phyloP scores from a whole-genome alignment of 1,139 yeast species.

The Geotrichum candidum region DNA sequence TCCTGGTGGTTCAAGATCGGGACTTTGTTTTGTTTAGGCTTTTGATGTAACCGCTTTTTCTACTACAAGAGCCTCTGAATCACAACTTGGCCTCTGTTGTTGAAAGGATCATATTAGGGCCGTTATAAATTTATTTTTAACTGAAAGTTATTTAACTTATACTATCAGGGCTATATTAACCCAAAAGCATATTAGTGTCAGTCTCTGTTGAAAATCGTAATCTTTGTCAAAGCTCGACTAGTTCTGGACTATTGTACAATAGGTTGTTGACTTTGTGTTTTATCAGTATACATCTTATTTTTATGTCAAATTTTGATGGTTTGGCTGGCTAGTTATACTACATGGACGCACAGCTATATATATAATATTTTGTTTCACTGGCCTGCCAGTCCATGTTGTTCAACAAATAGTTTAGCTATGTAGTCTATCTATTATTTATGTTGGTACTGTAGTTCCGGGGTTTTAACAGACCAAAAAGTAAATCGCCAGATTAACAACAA shows the following conservation, averaged over 20 bases:
- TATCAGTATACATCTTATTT: no score
- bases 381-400: no score
- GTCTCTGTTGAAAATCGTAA: not conserved
- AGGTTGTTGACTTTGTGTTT: no score
- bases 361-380: no score
- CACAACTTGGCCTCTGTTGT: no score
- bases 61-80: not conserved
- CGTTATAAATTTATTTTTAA: not conserved
- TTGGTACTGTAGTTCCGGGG: not conserved
- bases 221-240: not conserved
- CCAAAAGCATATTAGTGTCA: not conserved
- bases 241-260: not conserved
- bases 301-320: not conserved
- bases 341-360: no score
- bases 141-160: not conserved
- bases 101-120: not conserved
- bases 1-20: no score
- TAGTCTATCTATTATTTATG: not conserved
- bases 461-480: no score
- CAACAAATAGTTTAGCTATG: no score
- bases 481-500: no score
- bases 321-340: not conserved
- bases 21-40: no score
- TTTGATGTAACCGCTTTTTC: not conserved
- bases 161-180: not conserved